Evolutionary conservation across 1,139 yeast genomes (phyloP).

Genomic region (Candida pseudoviswanathii): DNA sequence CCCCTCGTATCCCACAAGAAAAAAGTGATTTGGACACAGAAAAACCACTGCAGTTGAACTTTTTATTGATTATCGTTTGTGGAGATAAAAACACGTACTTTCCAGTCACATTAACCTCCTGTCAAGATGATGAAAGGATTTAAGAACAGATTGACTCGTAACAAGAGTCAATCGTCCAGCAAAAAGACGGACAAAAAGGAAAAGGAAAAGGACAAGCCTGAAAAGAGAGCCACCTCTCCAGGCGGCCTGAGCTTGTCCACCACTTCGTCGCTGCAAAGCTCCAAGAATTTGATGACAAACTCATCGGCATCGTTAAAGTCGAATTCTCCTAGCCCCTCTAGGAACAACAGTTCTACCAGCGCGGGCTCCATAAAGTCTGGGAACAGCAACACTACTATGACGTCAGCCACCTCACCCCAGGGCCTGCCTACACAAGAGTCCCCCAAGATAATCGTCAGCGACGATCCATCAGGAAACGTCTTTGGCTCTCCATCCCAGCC

Average conservation of each 20-base stretch:
- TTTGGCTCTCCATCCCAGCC: slow-evolving; percentile 15
- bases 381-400: slow-evolving; percentile 17
- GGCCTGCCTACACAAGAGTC: slow-evolving; percentile 23
- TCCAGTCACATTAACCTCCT: slow-evolving; percentile 4
- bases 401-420: slow-evolving; percentile 18
- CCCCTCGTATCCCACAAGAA: neutral
- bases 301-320: slow-evolving; percentile 30
- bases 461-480: slow-evolving; percentile 13
- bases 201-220: slow-evolving; percentile 28
- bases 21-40: slow-evolving; percentile 1
- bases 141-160: slow-evolving; percentile 51
- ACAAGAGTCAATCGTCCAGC: slow-evolving; percentile 39
- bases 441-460: slow-evolving; percentile 33
- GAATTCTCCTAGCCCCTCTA: slow-evolving; percentile 28
- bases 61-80: neutral
- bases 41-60: neutral
- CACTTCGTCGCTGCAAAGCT: slow-evolving; percentile 26
- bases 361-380: slow-evolving; percentile 30
- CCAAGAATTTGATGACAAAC: slow-evolving; percentile 26
- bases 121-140: slow-evolving; percentile 54
- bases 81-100: neutral
- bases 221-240: slow-evolving; percentile 17
- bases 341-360: slow-evolving; percentile 34
- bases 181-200: slow-evolving; percentile 41
- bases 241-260: slow-evolving; percentile 2